Conservation (phyloP, 371 early-diverging fungal genomes). For the Mucor lusitanicus region DNA sequence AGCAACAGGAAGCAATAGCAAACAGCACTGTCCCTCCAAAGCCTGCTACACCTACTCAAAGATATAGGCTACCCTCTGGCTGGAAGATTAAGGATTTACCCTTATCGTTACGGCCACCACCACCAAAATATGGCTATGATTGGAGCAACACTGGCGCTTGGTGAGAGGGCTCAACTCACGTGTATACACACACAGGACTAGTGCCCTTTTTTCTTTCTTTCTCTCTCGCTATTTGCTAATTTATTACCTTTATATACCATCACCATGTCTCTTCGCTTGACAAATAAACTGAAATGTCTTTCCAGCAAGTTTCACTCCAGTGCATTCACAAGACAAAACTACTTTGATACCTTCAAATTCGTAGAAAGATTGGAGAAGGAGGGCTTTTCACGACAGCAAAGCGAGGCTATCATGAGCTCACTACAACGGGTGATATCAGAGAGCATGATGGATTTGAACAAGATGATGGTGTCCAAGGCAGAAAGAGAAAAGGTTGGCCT, state of each 20-base stretch:
- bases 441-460: slow-evolving; percentile 62
- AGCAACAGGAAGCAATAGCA: slow-evolving; percentile 4
- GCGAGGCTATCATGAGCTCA: slow-evolving; percentile 79
- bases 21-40: background rate
- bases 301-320: slow-evolving; percentile 3
- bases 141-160: slow-evolving; percentile 32
- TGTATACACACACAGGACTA: background rate
- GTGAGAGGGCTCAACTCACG: slow-evolving; percentile 9
- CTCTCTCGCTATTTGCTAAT: background rate
- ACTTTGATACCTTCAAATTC: slow-evolving; percentile 83
- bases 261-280: background rate
- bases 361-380: slow-evolving; percentile 74
- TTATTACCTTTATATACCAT: background rate
- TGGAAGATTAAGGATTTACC: slow-evolving; percentile 48
- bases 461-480: slow-evolving; percentile 75
- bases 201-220: background rate
- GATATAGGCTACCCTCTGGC: slow-evolving; percentile 37
- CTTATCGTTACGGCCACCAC: slow-evolving; percentile 44
- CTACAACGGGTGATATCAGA: slow-evolving; percentile 76
- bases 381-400: slow-evolving; percentile 74
- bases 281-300: background rate
- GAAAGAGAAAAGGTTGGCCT: slow-evolving; percentile 81
- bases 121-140: slow-evolving; percentile 28
- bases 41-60: background rate
- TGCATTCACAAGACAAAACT: background rate